phyloP scores from a whole-genome alignment of 2,329 filamentous ascomycete species.

The Penicillium sp. region DNA sequence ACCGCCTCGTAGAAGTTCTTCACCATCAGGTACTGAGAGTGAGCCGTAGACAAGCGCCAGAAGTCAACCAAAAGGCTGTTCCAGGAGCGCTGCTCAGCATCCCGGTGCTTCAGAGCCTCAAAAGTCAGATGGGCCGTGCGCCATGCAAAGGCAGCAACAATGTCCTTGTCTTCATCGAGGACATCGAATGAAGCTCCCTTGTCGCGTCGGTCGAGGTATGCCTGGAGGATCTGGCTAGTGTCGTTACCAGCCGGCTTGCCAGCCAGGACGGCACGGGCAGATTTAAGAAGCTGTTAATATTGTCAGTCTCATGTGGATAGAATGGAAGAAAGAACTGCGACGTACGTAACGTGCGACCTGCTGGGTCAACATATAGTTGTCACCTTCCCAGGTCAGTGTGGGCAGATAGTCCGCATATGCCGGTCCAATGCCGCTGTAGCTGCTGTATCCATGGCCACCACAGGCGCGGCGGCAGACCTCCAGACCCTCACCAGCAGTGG shows the following conservation, averaged over 20 bases:
- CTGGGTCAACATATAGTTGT: constrained; percentile 81
- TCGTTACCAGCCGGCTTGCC: constrained; percentile 66
- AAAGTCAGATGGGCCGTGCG: constrained; percentile 72
- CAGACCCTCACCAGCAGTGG: constrained; percentile 70
- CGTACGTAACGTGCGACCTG: constrained; percentile 70
- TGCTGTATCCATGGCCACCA: constrained; percentile 74
- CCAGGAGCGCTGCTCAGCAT: constrained; percentile 73
- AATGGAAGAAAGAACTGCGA: constrained; percentile 6
- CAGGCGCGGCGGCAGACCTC: constrained; percentile 74
- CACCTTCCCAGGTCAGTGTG: constrained; percentile 71
- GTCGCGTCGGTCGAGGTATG: constrained; percentile 65
- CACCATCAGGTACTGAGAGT: constrained; percentile 74
- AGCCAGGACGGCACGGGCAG: constrained; percentile 67
- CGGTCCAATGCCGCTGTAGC: constrained; percentile 71
- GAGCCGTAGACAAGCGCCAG: constrained; percentile 71
- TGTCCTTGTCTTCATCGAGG: constrained; percentile 66
- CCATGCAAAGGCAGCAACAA: constrained; percentile 75
- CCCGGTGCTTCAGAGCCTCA: constrained; percentile 71
- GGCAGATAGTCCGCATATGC: constrained; percentile 77
- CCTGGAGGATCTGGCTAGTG: constrained; percentile 64
- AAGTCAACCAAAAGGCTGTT: constrained; percentile 77
- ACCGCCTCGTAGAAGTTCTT: constrained; percentile 76
- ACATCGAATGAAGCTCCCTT: constrained; percentile 74
- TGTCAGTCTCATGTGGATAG: constrained; percentile 3
- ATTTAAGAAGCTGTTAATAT: constrained; percentile 62